Conservation (phyloP, 768 basidiomycete species). For the Russula dissimulans region DNA sequence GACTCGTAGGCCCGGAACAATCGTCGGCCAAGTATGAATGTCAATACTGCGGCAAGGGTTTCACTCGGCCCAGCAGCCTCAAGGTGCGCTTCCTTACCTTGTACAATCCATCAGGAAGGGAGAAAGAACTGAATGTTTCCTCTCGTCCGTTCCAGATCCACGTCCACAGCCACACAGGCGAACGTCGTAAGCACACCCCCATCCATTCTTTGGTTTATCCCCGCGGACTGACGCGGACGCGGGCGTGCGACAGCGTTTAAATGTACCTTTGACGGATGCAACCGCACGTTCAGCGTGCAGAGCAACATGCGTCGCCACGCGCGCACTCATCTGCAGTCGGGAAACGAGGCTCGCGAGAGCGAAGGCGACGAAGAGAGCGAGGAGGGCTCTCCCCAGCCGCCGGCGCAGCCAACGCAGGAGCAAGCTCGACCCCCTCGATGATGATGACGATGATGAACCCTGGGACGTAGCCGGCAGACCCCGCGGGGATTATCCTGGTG, state of each 20-base stretch:
- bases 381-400: conserved; percentile 16
- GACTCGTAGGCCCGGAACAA: conserved; percentile 11
- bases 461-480: not conserved
- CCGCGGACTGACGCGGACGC: conserved; percentile 2
- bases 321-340: conserved; percentile 47
- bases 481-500: conserved; percentile 1
- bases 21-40: conserved; percentile 62
- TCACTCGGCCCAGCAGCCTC: conserved; percentile 75
- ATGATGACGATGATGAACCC: not conserved
- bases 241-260: conserved; percentile 45
- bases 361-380: conserved; percentile 17
- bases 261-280: conserved; percentile 67
- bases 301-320: conserved; percentile 86
- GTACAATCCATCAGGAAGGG: not conserved
- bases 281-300: conserved; percentile 75
- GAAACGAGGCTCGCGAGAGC: conserved; percentile 12
- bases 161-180: conserved; percentile 76
- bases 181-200: conserved; percentile 56
- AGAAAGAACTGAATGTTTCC: not conserved
- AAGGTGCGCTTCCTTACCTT: conserved; percentile 37
- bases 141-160: conserved; percentile 49
- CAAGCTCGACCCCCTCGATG: not conserved
- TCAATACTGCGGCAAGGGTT: conserved; percentile 68
- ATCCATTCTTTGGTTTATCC: not conserved
- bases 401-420: not conserved